Conservation (phyloP, 169 alveolate species). For the Plasmodium berghei region DNA sequence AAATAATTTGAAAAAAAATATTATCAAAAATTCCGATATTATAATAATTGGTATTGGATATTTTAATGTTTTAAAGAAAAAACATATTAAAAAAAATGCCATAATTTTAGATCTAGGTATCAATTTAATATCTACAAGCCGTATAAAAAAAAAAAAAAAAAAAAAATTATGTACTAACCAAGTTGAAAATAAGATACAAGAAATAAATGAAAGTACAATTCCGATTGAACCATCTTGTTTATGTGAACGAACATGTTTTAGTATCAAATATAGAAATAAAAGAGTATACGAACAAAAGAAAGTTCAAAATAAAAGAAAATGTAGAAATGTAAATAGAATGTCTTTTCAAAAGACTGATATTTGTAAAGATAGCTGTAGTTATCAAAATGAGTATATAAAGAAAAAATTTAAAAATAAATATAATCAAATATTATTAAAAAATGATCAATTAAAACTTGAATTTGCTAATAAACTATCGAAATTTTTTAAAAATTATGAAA, state of each 20-base stretch:
- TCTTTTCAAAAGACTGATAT: background rate
- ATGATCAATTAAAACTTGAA: constrained; percentile 19
- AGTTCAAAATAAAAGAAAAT: background rate
- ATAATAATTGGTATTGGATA: constrained; percentile 53
- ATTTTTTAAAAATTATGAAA: constrained; percentile 20
- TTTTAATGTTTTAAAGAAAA: constrained; percentile 21
- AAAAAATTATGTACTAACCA: background rate
- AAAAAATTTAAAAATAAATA: background rate
- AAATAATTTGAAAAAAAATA: constrained; percentile 26
- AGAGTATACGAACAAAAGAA: background rate
- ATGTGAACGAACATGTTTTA: background rate
- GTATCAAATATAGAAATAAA: background rate
- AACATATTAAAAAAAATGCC: constrained; percentile 30
- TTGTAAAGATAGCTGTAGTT: background rate
- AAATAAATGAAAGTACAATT: no score
- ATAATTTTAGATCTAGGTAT: constrained; percentile 53
- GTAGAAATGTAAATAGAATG: background rate
- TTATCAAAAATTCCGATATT: constrained; percentile 29
- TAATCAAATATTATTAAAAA: constrained; percentile 4
- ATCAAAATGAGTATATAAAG: background rate
- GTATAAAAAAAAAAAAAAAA: background rate
- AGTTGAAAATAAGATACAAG: background rate
- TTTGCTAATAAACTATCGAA: constrained; percentile 24
- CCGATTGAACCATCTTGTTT: background rate
- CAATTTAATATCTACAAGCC: constrained; percentile 5